These are phyloP conservation scores for Dianthus caryophyllus DNA, from an alignment of 148 eudicot genomes.

Conservation along the genomic window DNA sequence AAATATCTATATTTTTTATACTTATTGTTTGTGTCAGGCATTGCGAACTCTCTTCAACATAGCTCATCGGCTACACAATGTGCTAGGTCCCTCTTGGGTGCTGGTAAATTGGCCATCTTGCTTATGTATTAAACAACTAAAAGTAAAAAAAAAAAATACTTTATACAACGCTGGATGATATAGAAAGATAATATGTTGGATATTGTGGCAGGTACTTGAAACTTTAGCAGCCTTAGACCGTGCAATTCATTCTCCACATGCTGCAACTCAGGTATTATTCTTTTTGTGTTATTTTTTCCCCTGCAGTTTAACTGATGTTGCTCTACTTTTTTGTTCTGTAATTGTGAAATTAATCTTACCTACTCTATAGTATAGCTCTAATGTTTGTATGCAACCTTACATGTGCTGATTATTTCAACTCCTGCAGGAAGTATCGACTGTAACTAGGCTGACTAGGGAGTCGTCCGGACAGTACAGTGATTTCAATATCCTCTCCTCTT, in stretches of 20 bases:
- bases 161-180: neutral
- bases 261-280: constrained; percentile 78
- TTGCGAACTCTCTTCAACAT: constrained; percentile 98
- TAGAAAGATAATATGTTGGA: constrained; percentile 1
- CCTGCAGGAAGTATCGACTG: constrained; percentile 81
- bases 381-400: constrained; percentile 8
- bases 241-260: constrained; percentile 96
- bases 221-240: constrained; percentile 93
- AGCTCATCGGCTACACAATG: constrained; percentile 88
- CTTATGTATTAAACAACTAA: constrained; percentile 6
- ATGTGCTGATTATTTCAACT: neutral
- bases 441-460: constrained; percentile 71
- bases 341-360: constrained; percentile 3
- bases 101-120: constrained; percentile 50
- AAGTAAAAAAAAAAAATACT: neutral
- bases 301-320: constrained; percentile 7
- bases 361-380: neutral
- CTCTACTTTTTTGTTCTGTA: constrained; percentile 9
- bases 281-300: constrained; percentile 6
- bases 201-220: constrained; percentile 68
- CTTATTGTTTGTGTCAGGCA: constrained; percentile 48
- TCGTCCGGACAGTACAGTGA: constrained; percentile 84
- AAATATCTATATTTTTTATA: constrained; percentile 1
- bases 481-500: constrained; percentile 84
- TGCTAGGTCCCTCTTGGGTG: constrained; percentile 96